Conservation (phyloP, 2,329 filamentous ascomycete species). For the Furcasterigmium furcatum region DNA sequence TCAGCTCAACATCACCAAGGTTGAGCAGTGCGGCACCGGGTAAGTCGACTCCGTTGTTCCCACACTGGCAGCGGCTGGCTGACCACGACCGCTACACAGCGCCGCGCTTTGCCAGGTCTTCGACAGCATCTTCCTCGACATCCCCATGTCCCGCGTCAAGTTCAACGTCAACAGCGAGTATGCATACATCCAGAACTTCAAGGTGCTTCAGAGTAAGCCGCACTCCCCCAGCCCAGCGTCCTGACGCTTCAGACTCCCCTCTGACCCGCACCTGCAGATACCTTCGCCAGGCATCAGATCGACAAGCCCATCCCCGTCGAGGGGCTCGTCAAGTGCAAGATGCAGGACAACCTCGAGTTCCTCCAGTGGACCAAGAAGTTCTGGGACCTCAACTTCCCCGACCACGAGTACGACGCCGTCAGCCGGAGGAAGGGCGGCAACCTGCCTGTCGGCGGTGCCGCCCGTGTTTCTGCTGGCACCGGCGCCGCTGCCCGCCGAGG, state of each 20-base stretch:
- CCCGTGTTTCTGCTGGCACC: constrained; percentile 45
- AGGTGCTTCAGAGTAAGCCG: constrained; percentile 85
- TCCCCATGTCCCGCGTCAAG: constrained; percentile 94
- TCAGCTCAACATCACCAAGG: constrained; percentile 96
- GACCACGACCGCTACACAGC: constrained; percentile 48
- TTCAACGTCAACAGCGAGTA: constrained; percentile 98
- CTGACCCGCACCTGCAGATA: constrained; percentile 48
- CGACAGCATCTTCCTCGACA: constrained; percentile 94
- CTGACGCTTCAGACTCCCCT: too few species aligned
- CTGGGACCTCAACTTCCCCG: constrained; percentile 98
- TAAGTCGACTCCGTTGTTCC: constrained; percentile 46
- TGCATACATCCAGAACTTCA: constrained; percentile 97
- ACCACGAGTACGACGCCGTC: constrained; percentile 93
- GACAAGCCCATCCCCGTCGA: constrained; percentile 90
- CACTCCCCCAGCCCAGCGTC: too few species aligned
- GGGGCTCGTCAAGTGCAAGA: constrained; percentile 93
- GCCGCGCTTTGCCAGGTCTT: constrained; percentile 96
- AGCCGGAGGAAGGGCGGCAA: constrained; percentile 73
- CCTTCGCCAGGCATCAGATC: constrained; percentile 81
- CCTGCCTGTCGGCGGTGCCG: constrained; percentile 44
- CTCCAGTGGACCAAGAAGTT: constrained; percentile 95
- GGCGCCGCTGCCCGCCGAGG: constrained; percentile 50
- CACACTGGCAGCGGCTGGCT: neutral
- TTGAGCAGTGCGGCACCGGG: constrained; percentile 99
- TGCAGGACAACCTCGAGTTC: constrained; percentile 99